A percentile compares a stretch with the other conserved stretches of the same genome.
These are phyloP conservation scores for Roridomyces roridus DNA, from an alignment of 768 basidiomycete species.

Conservation along the genomic window DNA sequence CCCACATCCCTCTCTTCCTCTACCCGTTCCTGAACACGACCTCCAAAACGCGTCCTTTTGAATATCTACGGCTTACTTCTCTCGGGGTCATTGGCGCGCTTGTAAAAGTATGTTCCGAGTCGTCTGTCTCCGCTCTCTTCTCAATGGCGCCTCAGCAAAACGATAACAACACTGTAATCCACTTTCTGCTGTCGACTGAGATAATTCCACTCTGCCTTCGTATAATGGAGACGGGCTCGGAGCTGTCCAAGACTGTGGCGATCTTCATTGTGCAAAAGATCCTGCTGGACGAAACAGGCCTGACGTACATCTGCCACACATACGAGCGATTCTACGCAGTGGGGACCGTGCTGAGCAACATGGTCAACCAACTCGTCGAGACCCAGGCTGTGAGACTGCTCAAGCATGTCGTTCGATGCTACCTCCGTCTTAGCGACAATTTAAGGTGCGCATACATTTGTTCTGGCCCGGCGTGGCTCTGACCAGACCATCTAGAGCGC, in stretches of 20 bases:
- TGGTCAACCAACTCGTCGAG: constrained; percentile 98
- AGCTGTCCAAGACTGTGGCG: constrained; percentile 97
- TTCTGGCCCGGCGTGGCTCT: constrained; percentile 9
- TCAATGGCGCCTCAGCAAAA: constrained; percentile 73
- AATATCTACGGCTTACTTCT: constrained; percentile 98
- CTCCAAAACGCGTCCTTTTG: constrained; percentile 98
- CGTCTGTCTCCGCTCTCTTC: background rate
- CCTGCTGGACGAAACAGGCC: constrained; percentile 93
- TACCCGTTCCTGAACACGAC: constrained; percentile 99
- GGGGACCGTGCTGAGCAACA: constrained; percentile 96
- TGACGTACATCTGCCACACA: constrained; percentile 99
- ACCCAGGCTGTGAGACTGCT: constrained; percentile 95
- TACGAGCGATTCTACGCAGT: constrained; percentile 99
- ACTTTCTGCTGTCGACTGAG: constrained; percentile 98
- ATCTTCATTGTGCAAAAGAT: constrained; percentile 99
- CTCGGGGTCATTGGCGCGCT: constrained; percentile 99
- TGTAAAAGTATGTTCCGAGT: constrained; percentile 74
- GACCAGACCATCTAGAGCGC: constrained; percentile 62
- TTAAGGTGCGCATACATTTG: constrained; percentile 79
- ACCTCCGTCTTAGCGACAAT: constrained; percentile 95
- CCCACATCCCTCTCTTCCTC: constrained; percentile 97
- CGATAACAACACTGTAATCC: constrained; percentile 98
- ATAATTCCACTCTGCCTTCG: constrained; percentile 99
- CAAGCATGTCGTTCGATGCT: constrained; percentile 98
- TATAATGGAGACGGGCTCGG: constrained; percentile 99